Conservation (phyloP, 2,329 filamentous ascomycete species). For the Penicillium sp. region DNA sequence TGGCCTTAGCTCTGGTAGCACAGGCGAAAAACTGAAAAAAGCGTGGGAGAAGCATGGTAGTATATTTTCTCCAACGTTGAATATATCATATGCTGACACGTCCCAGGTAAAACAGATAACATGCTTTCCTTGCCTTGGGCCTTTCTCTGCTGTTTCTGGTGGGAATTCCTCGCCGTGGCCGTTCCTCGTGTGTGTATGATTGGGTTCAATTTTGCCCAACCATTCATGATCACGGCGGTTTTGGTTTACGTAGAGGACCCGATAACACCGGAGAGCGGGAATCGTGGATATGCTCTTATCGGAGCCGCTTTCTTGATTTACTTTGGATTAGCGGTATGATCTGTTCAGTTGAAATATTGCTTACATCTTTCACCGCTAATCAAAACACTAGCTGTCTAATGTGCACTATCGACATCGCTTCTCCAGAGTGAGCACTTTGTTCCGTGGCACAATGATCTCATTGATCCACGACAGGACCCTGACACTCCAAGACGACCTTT, state of each 20-base stretch:
- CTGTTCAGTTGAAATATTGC: no score
- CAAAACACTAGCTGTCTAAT: no score
- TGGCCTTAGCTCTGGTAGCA: not conserved
- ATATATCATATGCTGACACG: not conserved
- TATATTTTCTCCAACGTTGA: not conserved
- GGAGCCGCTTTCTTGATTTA: no score
- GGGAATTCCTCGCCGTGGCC: not conserved
- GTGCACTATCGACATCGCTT: no score
- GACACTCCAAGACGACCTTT: no score
- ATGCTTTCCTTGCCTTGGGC: not conserved
- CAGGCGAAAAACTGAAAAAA: not conserved
- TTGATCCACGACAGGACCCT: no score
- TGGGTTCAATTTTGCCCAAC: not conserved
- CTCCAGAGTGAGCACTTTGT: no score
- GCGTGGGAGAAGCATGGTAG: not conserved
- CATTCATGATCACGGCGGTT: not conserved
- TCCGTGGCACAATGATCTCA: no score
- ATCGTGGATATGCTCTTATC: no score
- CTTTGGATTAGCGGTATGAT: no score
- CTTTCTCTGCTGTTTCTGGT: not conserved
- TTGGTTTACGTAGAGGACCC: not conserved
- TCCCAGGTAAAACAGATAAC: not conserved
- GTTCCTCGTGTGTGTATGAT: not conserved
- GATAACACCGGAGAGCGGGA: not conserved
- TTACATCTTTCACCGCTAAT: no score